A percentile compares a stretch with the other conserved stretches of the same genome.
Evolutionary conservation across 73 alveolate genomes (phyloP).

Genomic region (Durusdinium trenchii): DNA sequence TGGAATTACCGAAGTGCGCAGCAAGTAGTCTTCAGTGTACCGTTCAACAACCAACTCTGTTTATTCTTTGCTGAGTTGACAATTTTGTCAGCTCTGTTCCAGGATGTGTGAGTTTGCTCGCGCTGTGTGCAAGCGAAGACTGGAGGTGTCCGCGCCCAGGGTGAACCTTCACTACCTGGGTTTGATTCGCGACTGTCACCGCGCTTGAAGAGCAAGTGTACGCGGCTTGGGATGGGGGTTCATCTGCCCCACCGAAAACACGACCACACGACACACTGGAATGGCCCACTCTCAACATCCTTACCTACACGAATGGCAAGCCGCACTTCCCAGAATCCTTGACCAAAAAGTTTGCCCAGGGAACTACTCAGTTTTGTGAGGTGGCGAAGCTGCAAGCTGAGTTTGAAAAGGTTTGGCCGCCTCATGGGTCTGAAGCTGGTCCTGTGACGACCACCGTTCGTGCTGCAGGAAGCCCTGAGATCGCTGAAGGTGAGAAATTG

Average conservation of each 20-base stretch:
- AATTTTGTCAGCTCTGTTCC: background rate
- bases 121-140: background rate
- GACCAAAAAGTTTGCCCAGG: background rate
- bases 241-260: background rate
- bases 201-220: background rate
- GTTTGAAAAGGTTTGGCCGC: background rate
- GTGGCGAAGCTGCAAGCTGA: background rate
- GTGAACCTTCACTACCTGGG: background rate
- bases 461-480: background rate
- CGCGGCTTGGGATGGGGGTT: background rate
- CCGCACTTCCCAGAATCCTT: background rate
- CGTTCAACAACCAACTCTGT: background rate
- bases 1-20: no score
- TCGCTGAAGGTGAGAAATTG: background rate
- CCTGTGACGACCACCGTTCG: background rate
- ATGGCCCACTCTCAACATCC: background rate
- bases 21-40: no score
- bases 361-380: background rate
- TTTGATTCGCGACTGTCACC: background rate
- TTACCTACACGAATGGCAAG: background rate
- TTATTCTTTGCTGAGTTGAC: background rate
- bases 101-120: conserved; percentile 8
- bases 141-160: background rate
- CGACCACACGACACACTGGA: background rate
- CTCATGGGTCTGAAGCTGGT: background rate